Conservation (phyloP, 805 yeast species). For the Teunomyces aglyptinius region DNA sequence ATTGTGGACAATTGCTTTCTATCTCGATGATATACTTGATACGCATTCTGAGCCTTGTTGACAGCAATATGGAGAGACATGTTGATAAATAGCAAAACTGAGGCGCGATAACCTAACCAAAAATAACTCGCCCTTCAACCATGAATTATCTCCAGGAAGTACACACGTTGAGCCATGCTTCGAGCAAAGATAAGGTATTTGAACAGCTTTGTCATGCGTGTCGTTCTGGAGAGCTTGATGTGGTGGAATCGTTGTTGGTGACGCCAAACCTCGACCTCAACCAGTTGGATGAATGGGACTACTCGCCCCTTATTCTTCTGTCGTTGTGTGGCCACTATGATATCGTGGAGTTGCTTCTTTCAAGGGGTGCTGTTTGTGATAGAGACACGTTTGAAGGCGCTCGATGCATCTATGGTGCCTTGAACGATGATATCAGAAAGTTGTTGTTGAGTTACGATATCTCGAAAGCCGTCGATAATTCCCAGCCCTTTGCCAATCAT, state of each 20-base stretch:
- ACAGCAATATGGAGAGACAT: too few species aligned
- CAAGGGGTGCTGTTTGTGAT: conserved; percentile 72
- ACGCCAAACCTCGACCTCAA: conserved; percentile 41
- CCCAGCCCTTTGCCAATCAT: conserved; percentile 73
- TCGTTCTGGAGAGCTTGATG: conserved; percentile 63
- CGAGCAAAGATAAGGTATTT: conserved; percentile 24
- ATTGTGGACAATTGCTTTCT: too few species aligned
- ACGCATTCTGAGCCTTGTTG: too few species aligned
- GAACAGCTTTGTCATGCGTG: conserved; percentile 62
- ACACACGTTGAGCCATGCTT: conserved; percentile 2
- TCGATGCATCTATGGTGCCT: conserved; percentile 71
- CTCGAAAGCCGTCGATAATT: conserved; percentile 62
- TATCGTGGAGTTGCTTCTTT: conserved; percentile 59
- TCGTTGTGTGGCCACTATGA: conserved; percentile 71
- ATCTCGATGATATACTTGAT: too few species aligned
- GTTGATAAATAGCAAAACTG: too few species aligned
- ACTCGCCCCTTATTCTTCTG: conserved; percentile 71
- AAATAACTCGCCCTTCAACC: neutral
- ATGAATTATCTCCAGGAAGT: neutral
- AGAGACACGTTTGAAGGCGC: conserved; percentile 82
- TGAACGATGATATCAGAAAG: conserved; percentile 62
- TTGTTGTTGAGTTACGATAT: conserved; percentile 60
- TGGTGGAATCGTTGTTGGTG: conserved; percentile 55
- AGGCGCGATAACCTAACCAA: too few species aligned
- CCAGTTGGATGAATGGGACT: conserved; percentile 68